Conservation (phyloP, 345 rosid genomes). For the Moricandia arvensis region DNA sequence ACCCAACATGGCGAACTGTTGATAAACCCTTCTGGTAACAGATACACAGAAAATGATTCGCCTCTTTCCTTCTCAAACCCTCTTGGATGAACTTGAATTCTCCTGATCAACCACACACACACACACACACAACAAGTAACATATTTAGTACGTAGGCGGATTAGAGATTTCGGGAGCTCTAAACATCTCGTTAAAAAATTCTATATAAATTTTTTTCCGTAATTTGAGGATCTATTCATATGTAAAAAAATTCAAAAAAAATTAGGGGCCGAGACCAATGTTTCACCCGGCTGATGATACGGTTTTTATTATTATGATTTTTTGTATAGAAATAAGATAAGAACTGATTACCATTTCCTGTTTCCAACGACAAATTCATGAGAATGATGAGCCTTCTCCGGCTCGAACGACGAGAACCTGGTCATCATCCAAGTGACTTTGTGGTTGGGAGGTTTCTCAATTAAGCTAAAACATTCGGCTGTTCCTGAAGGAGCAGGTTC, state of each 20-base stretch:
- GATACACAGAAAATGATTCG: constrained; percentile 28
- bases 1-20: no score
- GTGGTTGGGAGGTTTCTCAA: constrained; percentile 28
- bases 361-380: constrained; percentile 32
- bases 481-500: not conserved
- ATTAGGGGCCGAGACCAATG: no score
- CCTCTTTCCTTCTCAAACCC: not conserved
- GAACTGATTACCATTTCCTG: constrained; percentile 18
- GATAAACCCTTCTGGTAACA: constrained; percentile 17
- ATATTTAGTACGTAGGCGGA: not conserved
- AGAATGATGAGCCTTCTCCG: not conserved
- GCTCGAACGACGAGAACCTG: constrained; percentile 19
- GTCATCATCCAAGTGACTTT: constrained; percentile 35
- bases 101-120: constrained; percentile 21
- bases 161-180: no score
- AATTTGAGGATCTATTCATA: no score
- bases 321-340: not conserved
- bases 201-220: no score
- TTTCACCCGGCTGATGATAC: no score
- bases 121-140: not conserved
- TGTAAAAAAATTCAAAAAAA: no score
- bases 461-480: constrained; percentile 26
- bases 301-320: not conserved
- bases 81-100: constrained; percentile 19
- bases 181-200: no score